Percentiles rank a stretch among this genome's conserved stretches.
Evolutionary conservation across 2,329 filamentous ascomycete genomes (phyloP).

Genomic region (Aspergillus sp.): DNA sequence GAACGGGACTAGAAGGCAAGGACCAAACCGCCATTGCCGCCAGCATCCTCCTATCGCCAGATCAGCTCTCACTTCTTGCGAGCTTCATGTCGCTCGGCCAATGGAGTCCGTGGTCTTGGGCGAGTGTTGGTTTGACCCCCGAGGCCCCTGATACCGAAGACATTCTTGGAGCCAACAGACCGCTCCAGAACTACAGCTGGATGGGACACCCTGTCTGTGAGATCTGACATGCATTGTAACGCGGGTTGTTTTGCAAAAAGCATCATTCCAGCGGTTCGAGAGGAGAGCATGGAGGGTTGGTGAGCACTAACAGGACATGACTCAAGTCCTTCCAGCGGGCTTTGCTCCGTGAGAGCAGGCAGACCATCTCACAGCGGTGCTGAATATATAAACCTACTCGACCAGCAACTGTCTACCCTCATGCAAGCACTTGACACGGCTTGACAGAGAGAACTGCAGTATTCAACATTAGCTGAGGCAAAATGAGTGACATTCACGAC

Average conservation of each 20-base stretch:
- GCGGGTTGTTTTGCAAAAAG: neutral
- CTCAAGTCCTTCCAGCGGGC: neutral
- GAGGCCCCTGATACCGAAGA: neutral
- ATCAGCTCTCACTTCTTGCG: no score
- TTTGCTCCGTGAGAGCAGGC: neutral
- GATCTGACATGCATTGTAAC: neutral
- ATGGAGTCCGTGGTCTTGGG: neutral
- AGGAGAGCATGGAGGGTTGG: neutral
- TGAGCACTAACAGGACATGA: neutral
- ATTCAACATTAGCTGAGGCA: neutral
- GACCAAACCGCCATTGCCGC: no score
- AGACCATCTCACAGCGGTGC: neutral
- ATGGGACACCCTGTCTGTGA: neutral
- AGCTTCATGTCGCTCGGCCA: neutral
- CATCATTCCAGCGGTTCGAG: neutral
- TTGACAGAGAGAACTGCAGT: neutral
- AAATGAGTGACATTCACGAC: neutral
- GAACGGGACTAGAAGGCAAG: no score
- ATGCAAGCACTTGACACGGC: neutral
- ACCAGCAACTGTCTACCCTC: no score
- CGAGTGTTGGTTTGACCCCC: neutral
- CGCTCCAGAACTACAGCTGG: neutral
- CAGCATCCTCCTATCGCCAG: no score
- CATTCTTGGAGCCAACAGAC: neutral
- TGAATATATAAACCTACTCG: neutral